Percentiles rank a stretch among this genome's conserved stretches.
Evolutionary conservation across 129 eudicot genomes (phyloP).

Genomic region (Flaveria linearis): DNA sequence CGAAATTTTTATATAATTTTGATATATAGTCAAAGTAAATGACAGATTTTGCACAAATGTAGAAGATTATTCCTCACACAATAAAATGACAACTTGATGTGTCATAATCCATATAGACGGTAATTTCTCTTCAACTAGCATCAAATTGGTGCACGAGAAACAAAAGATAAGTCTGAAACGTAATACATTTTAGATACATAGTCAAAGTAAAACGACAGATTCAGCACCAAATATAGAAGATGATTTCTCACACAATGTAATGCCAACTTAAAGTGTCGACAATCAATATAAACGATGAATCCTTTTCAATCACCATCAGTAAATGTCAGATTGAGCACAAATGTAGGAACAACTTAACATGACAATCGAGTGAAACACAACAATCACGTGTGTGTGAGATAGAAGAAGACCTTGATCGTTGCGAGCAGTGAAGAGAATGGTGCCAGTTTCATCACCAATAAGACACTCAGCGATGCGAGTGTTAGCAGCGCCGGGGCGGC

Average conservation of each 20-base stretch:
- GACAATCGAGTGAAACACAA: not conserved
- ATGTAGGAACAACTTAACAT: not conserved
- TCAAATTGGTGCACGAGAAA: not conserved
- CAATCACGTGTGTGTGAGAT: not conserved
- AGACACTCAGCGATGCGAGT: constrained; percentile 77
- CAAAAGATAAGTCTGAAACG: not conserved
- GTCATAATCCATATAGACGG: not conserved
- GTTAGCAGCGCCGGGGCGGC: constrained; percentile 44
- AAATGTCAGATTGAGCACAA: not conserved
- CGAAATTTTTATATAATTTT: not conserved
- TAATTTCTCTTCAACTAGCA: not conserved
- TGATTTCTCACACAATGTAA: not conserved
- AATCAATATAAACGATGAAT: not conserved
- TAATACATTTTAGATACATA: not conserved
- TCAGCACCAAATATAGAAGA: not conserved
- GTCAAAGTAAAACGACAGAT: not conserved
- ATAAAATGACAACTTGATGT: not conserved
- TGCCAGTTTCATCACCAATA: constrained; percentile 78
- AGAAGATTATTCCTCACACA: too few species aligned
- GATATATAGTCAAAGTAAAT: not conserved
- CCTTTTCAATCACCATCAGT: not conserved
- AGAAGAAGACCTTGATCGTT: constrained; percentile 62
- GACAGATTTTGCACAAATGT: not conserved
- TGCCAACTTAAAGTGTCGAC: not conserved
- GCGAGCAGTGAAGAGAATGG: constrained; percentile 73